A percentile compares a stretch with the other conserved stretches of the same genome.
These are phyloP conservation scores for Megacollybia marginata DNA, from an alignment of 768 basidiomycete genomes.

Conservation along the genomic window DNA sequence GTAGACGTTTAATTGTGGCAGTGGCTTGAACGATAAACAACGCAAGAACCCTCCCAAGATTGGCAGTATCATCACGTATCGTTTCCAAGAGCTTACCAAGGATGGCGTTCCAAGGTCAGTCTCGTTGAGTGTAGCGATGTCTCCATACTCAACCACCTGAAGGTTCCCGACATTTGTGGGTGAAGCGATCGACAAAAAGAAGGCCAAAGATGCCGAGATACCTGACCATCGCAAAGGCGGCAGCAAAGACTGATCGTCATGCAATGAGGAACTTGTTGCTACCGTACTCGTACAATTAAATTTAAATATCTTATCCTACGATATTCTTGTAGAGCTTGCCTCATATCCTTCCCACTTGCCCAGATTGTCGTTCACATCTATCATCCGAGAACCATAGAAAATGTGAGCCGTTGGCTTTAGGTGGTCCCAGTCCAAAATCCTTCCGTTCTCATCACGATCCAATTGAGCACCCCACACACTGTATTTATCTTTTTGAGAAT, in stretches of 20 bases:
- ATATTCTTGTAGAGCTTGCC: constrained; percentile 16
- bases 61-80: constrained; percentile 48
- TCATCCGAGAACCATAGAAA: constrained; percentile 57
- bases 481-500: constrained; percentile 37
- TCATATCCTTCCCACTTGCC: constrained; percentile 40
- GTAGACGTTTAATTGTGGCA: constrained; percentile 51
- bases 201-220: constrained; percentile 49
- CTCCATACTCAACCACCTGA: not conserved
- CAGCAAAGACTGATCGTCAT: not conserved
- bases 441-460: constrained; percentile 43
- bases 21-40: constrained; percentile 46
- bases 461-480: constrained; percentile 56
- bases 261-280: not conserved
- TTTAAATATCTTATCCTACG: too few species aligned
- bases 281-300: too few species aligned
- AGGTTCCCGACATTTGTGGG: constrained; percentile 53
- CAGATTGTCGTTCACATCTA: constrained; percentile 49
- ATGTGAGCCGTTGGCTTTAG: constrained; percentile 58
- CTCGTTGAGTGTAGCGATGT: not conserved
- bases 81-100: constrained; percentile 53
- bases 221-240: constrained; percentile 29
- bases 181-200: constrained; percentile 42
- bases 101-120: constrained; percentile 49
- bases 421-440: constrained; percentile 43
- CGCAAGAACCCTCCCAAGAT: constrained; percentile 47